Base-by-base conservation (phyloP, 2,329 filamentous ascomycete genomes). In the Aspergillus ustus region DNA sequence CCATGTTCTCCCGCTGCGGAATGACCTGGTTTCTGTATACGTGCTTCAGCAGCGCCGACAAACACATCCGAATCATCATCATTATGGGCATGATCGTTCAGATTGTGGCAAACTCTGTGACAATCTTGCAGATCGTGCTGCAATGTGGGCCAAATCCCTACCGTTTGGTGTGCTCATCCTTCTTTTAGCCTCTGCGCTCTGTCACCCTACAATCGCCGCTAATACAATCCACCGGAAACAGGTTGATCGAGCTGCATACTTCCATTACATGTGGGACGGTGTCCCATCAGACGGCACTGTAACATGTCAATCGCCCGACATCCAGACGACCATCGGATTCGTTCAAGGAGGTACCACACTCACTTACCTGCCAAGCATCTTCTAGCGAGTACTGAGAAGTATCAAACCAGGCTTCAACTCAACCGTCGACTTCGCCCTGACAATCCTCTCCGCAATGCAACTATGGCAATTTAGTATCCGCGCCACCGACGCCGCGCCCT, bases 191-290 rank as follows among this genome's bases (percentile, higher is more conserved):
- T 19, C 11, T 57, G 8, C n/a, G 40, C 37, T 43, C 3, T 19
- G 50, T 7, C 2, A 15, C 7, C 44, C 25, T 9, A 7, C 11
- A 20, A 8, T 15, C 34, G 9, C 15, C 34, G 13, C 34, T 40
- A 40, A 40, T 13, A 5, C 34, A 2, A 13, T 11, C 34, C 11
- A 17, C 4, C 34, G 4, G 34, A 15, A 4, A 58, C 34, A 73
- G 72, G 37, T 66, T 4, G 57, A 77, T 54, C 67, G 75, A 19
- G 62, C 72, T 4, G 56, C 64, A 34, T 77, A 76, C 51, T 77
- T 77, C 57, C 71, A 77, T 46, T 77, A 77, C 37, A 75, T 76
- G 73, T 77, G 75, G 75, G 75, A 75, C 62, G 68, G 71, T 6
- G 63, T 75, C 1, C 75, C 75, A 7, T 48, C 61, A 8, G 71